These are phyloP conservation scores for Bretschneidera sinensis DNA, from an alignment of 345 rosid genomes.

Conservation along the genomic window DNA sequence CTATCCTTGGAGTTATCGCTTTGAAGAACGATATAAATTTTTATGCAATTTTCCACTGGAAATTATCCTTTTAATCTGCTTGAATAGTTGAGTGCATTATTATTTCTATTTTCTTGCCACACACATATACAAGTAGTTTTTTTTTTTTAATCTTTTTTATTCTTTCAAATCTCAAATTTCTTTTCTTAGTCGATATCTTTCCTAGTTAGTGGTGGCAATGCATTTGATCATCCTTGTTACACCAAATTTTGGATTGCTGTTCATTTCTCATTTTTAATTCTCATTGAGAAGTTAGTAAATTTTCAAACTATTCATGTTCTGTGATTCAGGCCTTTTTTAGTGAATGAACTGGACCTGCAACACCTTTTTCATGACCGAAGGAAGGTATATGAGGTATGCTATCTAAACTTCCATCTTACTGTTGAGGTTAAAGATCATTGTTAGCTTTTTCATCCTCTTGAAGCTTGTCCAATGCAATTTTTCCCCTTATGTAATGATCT, in stretches of 20 bases:
- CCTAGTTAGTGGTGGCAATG: neutral
- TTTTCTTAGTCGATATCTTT: neutral
- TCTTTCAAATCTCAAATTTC: neutral
- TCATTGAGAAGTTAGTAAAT: neutral
- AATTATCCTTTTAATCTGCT: too few relatives aligned
- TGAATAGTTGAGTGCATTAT: too few relatives aligned
- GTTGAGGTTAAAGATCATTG: neutral
- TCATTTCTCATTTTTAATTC: too few relatives aligned
- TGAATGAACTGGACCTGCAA: conserved; percentile 86
- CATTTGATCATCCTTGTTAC: neutral
- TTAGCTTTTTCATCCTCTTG: conserved; percentile 9
- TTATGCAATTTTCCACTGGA: too few relatives aligned
- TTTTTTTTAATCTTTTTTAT: too few relatives aligned
- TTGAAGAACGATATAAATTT: too few relatives aligned
- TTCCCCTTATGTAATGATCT: neutral
- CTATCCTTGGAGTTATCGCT: too few relatives aligned
- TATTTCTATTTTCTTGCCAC: too few relatives aligned
- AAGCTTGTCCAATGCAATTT: neutral
- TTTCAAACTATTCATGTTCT: conserved; percentile 12
- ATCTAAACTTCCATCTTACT: conserved; percentile 15
- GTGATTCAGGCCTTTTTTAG: conserved; percentile 79
- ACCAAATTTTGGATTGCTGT: neutral
- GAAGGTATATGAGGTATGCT: conserved; percentile 90
- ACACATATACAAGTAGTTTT: too few relatives aligned
- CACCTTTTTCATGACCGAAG: conserved; percentile 98